Base-by-base conservation (phyloP, 768 basidiomycete genomes). In the Mycena belliarum region DNA sequence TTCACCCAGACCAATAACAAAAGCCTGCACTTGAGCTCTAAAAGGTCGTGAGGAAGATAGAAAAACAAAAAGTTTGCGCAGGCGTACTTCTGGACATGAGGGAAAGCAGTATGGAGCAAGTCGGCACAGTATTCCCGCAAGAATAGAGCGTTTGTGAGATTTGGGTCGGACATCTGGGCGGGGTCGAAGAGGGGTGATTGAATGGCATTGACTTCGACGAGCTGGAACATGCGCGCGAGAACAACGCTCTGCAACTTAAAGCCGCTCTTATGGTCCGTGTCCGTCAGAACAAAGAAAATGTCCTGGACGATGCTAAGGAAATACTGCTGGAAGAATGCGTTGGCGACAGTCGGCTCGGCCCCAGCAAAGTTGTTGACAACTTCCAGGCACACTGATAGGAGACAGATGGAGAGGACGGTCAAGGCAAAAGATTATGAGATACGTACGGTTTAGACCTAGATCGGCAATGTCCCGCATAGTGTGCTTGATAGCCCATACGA, bases 401-500 rank as follows among this genome's bases (percentile, higher is more conserved):
- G 44, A 61, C 25, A 49, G n/a, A 52, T 25, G 38, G 18, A 38
- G 33, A 32, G 29, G 29, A 52, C 9, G 15, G 3, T n/a, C 9
- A n/a, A 9, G 6, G 16, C 63, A 44, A 54, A 21, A 8, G 44
- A 42, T 23, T 57, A 43, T 15, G 44, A 45, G 53, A 35, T n/a
- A 74, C 82, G 52, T 75, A 93, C 91, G 69, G 67, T 88, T 91
- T 57, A 93, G 73, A 41, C 91, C 91, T 41, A 89, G 91, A 69
- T 98, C 96, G 6, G 94, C 93, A 60, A 99, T 97, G 72, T 98
- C 96, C 52, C 96, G 85, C 93, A 97, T 95, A 16, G 93, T 98
- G 76, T 99, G 97, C 73, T 99, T 99, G 79, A 98, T 96, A n/a
- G 95, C 96, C 96, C 97, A 99, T 49, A 96, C 89, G 63, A 98